phyloP scores from a whole-genome alignment of 768 basidiomycete species.

The Lactarius evosmus region DNA sequence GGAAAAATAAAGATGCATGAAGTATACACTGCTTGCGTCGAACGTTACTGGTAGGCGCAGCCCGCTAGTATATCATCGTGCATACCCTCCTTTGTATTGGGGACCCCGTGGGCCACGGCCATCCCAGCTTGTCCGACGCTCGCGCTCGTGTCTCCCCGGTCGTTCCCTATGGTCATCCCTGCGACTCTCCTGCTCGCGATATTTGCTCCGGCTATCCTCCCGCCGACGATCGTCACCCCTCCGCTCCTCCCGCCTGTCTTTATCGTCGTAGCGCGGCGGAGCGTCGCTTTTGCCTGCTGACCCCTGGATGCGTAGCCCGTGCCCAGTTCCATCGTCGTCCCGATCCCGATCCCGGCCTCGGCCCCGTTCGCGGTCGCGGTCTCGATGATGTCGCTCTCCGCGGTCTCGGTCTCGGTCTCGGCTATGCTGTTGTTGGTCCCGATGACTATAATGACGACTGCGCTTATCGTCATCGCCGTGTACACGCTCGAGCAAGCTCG shows the following conservation, averaged over 20 bases:
- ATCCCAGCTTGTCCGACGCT: slow-evolving; percentile 18
- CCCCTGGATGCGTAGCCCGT: slow-evolving; percentile 7
- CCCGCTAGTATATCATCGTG: slow-evolving; percentile 26
- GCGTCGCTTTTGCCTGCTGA: background rate
- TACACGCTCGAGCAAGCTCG: slow-evolving; percentile 20
- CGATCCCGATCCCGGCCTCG: slow-evolving; percentile 29
- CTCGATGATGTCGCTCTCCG: slow-evolving; percentile 28
- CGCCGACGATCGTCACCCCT: slow-evolving; percentile 14
- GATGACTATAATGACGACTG: background rate
- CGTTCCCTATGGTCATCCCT: background rate
- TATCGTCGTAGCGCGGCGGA: slow-evolving; percentile 10
- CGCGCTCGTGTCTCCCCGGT: background rate
- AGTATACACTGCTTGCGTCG: background rate
- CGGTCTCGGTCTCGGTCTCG: slow-evolving; percentile 4
- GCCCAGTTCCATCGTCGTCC: slow-evolving; percentile 12
- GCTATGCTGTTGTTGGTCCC: slow-evolving; percentile 4
- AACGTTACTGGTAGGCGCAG: background rate
- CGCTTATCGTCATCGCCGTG: background rate
- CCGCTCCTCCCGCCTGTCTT: slow-evolving; percentile 17
- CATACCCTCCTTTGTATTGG: slow-evolving; percentile 36
- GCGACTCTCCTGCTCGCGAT: slow-evolving; percentile 22
- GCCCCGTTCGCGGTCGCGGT: slow-evolving; percentile 25
- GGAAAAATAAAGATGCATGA: background rate
- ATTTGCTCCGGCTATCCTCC: slow-evolving; percentile 20
- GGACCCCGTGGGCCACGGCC: slow-evolving; percentile 31